Evolutionary conservation across 2,329 filamentous ascomycete species (phyloP), one percentile per base, ranked within the genome.

Genomic region (Phaeosphaeria sp.): DNA sequence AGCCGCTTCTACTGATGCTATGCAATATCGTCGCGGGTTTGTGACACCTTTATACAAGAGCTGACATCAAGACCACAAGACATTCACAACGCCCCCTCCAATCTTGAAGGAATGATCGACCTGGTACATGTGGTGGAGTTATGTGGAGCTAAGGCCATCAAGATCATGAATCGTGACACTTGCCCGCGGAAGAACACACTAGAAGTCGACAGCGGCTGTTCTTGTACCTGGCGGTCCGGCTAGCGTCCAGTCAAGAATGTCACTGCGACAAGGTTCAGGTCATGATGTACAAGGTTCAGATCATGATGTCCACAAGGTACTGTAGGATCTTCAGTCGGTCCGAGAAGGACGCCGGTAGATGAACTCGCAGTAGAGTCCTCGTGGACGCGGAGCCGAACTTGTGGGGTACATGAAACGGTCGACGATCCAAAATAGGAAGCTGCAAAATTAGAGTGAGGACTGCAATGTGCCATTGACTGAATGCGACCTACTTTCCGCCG

Each of bases 361-460:
- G 47, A 6, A 25, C 20, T 17, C 36, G 27, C 20, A 55, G 17
- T 22, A 20, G 24, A 22, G 40, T 22, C 46, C 46, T 49, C 46
- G 53, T 55, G 46, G 47, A 39, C 53, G 39, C 40, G 53, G 36
- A 55, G 53, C 53, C 53, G 53, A 49, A 46, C 27, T 18, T 50
- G 53, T 50, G 53, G 53, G 53, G 53, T 55, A 36, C 52, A 55
- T 55, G 51, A 49, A 49, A 55, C 51, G 51, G 51, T 53, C 30
- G 20, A 27, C 7, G 20, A 9, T 11, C 53, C 53, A 13, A 39
- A 50, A 49, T 15, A 25, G 47, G 53, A 42, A 55, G 53, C 47
- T 50, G 47, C 18, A 18, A 43, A 20, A 36, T 18, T 39, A n/a
- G 20, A 25, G 6, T 25, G 11, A 20, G 42, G 30, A 24, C 40